Evolutionary conservation across 257 asterid species (phyloP).

Genomic region (Orobanche coerulescens): DNA sequence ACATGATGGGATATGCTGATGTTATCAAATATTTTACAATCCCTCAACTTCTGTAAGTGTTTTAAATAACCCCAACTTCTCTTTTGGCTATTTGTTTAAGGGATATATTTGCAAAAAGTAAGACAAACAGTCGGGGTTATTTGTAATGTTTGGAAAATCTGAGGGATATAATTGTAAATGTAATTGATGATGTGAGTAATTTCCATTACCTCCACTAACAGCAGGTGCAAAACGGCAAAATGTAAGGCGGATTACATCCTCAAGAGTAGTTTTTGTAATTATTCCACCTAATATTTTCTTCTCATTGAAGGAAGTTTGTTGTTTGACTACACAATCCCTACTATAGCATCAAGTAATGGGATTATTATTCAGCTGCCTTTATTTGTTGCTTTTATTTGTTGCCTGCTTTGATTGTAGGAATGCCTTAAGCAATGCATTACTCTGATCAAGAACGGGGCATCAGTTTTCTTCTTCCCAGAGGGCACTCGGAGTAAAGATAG

Average conservation of each 20-base stretch:
- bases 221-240: too few relatives aligned
- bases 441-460: slow-evolving; percentile 82
- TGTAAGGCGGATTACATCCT: too few relatives aligned
- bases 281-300: not conserved
- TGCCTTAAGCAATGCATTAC: slow-evolving; percentile 82
- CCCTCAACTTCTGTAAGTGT: not conserved
- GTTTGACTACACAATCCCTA: slow-evolving; percentile 7
- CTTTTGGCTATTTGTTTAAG: too few relatives aligned
- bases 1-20: not conserved
- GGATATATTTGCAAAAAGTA: too few relatives aligned
- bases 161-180: not conserved
- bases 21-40: not conserved
- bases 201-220: not conserved
- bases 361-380: slow-evolving; percentile 8
- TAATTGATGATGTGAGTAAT: not conserved
- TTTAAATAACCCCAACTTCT: not conserved
- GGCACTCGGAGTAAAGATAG: slow-evolving; percentile 93
- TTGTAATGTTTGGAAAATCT: too few relatives aligned
- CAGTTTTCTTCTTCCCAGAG: slow-evolving; percentile 92
- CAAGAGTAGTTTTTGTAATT: not conserved
- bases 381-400: slow-evolving; percentile 18
- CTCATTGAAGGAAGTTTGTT: not conserved
- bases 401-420: slow-evolving; percentile 40
- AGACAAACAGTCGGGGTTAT: too few relatives aligned
- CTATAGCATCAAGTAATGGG: not conserved